A percentile compares a stretch with the other conserved stretches of the same genome.
These are phyloP conservation scores for Aegilops tauschii DNA, from an alignment of 176 grass and related monocot genomes.

Conservation along the genomic window DNA sequence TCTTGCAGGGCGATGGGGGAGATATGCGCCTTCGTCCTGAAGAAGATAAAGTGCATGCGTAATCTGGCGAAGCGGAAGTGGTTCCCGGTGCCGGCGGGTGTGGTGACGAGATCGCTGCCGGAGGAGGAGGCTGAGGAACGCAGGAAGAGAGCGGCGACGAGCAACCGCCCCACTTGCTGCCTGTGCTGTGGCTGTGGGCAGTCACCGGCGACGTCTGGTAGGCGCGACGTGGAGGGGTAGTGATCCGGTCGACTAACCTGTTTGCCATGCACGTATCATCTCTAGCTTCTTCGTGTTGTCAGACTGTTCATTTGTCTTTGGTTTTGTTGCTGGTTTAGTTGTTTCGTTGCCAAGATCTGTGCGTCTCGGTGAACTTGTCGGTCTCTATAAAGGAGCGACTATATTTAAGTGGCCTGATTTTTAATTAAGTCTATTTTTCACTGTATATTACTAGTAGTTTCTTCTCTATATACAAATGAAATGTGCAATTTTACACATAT, in stretches of 20 bases:
- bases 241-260: background rate
- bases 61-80: background rate
- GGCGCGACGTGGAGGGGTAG: background rate
- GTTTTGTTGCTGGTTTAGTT: too few species aligned
- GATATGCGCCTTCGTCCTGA: background rate
- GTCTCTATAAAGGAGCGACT: too few species aligned
- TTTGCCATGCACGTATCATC: too few species aligned
- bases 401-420: too few species aligned
- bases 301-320: too few species aligned
- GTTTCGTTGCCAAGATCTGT: too few species aligned
- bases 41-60: background rate
- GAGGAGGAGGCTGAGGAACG: background rate
- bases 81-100: slow-evolving; percentile 15
- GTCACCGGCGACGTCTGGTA: background rate
- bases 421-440: too few species aligned
- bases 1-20: background rate
- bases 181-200: background rate
- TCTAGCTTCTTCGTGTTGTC: too few species aligned
- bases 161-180: background rate
- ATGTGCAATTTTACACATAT: too few species aligned
- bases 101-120: background rate
- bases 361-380: too few species aligned
- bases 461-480: too few species aligned
- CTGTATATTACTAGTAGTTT: too few species aligned
- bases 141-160: background rate